phyloP scores from a whole-genome alignment of 163 green algal genomes.

The Scenedesmus sp. region DNA sequence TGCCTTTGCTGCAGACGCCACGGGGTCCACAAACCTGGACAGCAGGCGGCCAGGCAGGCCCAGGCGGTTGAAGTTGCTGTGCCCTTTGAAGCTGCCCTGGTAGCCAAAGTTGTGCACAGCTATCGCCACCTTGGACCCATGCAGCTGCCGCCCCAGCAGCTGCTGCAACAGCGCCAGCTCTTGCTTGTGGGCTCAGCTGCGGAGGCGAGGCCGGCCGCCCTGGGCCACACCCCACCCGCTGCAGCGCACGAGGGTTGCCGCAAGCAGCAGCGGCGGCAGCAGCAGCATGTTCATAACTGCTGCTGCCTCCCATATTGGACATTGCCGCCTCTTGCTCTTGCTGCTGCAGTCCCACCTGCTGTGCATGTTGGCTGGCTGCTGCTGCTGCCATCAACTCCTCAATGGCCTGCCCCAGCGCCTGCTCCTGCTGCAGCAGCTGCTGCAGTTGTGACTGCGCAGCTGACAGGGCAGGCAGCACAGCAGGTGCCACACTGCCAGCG shows the following conservation, averaged over 20 bases:
- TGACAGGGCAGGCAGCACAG: conserved; percentile 15
- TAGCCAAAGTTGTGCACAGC: conserved; percentile 96
- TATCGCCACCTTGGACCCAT: conserved; percentile 58
- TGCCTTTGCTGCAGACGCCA: conserved; percentile 16
- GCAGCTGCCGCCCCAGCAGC: conserved; percentile 52
- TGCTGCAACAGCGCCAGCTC: conserved; percentile 48
- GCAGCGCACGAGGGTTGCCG: neutral
- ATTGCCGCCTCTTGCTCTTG: neutral
- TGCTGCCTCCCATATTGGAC: neutral
- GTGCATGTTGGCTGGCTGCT: neutral
- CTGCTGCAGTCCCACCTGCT: conserved; percentile 28
- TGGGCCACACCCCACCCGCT: neutral
- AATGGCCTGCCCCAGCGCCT: conserved; percentile 44
- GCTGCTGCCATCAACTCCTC: conserved; percentile 38
- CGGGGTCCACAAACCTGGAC: conserved; percentile 10
- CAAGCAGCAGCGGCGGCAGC: neutral
- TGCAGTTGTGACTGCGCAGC: conserved; percentile 44
- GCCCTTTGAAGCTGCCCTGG: conserved; percentile 82
- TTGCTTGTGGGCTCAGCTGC: conserved; percentile 23
- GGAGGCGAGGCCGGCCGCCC: neutral
- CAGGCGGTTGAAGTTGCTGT: conserved; percentile 7
- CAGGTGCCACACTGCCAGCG: neutral
- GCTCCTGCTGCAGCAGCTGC: conserved; percentile 44
- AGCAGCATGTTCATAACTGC: neutral
- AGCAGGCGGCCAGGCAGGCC: conserved; percentile 32